Evolutionary conservation across 352 stramenopile genomes (phyloP).

Genomic region (Aphanomyces stellatus): DNA sequence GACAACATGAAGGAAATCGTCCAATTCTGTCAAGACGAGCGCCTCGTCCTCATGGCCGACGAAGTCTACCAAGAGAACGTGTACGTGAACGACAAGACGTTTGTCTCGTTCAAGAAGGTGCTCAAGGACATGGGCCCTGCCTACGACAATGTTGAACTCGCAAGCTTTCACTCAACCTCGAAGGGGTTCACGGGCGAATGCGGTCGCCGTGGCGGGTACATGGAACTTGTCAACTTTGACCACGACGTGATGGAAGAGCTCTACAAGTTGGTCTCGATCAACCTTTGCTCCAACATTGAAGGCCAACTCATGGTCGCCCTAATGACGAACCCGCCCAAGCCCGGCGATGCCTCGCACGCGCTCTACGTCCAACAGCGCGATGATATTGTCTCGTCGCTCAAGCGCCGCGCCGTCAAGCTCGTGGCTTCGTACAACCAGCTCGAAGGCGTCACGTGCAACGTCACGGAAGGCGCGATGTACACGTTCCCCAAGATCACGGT

Average conservation of each 20-base stretch:
- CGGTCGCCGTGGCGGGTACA: conserved; percentile 93
- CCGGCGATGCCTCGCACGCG: conserved; percentile 84
- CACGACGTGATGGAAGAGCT: conserved; percentile 91
- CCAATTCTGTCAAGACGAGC: conserved; percentile 90
- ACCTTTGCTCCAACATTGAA: conserved; percentile 94
- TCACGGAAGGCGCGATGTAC: conserved; percentile 97
- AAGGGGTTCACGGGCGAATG: conserved; percentile 99
- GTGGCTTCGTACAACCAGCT: conserved; percentile 92
- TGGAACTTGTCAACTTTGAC: conserved; percentile 94
- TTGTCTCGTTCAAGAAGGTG: conserved; percentile 94
- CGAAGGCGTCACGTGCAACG: conserved; percentile 94
- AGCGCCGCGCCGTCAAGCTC: conserved; percentile 90
- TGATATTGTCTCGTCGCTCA: conserved; percentile 90
- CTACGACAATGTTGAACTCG: conserved; percentile 91
- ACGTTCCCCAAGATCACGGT: conserved; percentile 95
- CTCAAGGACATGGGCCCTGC: conserved; percentile 87
- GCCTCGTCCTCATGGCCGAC: conserved; percentile 95
- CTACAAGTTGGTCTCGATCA: conserved; percentile 98
- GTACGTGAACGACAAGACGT: conserved; percentile 88
- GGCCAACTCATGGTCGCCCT: conserved; percentile 97
- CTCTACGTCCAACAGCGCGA: conserved; percentile 87
- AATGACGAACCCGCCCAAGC: conserved; percentile 94
- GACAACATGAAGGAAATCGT: conserved; percentile 94
- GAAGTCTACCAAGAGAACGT: conserved; percentile 99
- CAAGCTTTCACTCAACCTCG: conserved; percentile 97